These are phyloP conservation scores for Cryptomeria japonica DNA, from an alignment of 75 land plant species.

Conservation along the genomic window DNA sequence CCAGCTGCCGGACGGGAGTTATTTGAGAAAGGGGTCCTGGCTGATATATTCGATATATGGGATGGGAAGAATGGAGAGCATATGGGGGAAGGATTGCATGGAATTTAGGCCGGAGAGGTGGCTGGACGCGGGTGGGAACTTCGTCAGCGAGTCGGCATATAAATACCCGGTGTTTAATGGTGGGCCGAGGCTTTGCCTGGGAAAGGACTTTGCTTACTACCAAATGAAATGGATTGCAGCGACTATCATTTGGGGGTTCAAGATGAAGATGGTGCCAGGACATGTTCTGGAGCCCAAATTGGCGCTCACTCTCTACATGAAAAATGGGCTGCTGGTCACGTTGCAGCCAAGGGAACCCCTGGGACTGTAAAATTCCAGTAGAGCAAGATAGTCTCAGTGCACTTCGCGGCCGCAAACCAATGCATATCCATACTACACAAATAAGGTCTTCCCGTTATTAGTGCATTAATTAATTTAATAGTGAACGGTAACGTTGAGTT, in stretches of 20 bases:
- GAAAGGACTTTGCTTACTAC: too few species aligned
- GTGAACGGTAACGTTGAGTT: too few species aligned
- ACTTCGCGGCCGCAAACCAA: too few species aligned
- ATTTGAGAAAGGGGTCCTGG: constrained; percentile 49
- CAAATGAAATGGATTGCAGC: too few species aligned
- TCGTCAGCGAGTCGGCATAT: constrained; percentile 43
- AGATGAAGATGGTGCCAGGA: constrained; percentile 46
- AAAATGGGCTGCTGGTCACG: constrained; percentile 55
- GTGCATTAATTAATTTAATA: too few species aligned
- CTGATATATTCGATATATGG: constrained; percentile 42
- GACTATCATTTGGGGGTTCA: constrained; percentile 36
- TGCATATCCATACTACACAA: too few species aligned
- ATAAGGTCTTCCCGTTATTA: too few species aligned
- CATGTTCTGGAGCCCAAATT: constrained; percentile 76
- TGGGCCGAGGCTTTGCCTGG: too few species aligned
- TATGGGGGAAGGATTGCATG: too few species aligned
- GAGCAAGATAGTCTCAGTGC: too few species aligned
- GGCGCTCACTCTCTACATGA: constrained; percentile 75
- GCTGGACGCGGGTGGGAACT: constrained; percentile 39
- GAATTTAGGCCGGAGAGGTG: constrained; percentile 15
- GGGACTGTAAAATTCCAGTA: too few species aligned
- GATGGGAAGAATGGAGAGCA: too few species aligned
- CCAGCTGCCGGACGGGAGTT: constrained; percentile 67
- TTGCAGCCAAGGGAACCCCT: constrained; percentile 23
- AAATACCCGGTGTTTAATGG: constrained; percentile 74